A percentile compares a stretch with the other conserved stretches of the same genome.
These are phyloP conservation scores for Inga oerstediana DNA, from an alignment of 306 rosid species.

Conservation along the genomic window DNA sequence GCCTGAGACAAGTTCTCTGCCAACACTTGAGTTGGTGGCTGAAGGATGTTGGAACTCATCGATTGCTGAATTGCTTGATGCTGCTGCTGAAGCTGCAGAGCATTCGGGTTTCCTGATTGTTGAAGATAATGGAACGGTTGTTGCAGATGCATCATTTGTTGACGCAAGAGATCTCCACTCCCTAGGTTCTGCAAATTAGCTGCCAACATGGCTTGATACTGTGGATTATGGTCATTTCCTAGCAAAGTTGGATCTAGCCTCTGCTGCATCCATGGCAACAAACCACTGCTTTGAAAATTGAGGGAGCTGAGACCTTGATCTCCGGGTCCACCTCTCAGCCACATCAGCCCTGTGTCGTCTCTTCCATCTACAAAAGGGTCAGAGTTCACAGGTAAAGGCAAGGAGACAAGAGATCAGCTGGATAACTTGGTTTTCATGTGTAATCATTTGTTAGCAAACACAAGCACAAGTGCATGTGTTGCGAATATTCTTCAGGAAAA, in stretches of 20 bases:
- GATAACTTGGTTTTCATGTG: neutral
- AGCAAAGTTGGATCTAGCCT: conserved; percentile 72
- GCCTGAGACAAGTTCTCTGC: conserved; percentile 70
- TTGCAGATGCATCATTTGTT: conserved; percentile 78
- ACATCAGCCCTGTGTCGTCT: conserved; percentile 80
- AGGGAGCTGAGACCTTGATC: conserved; percentile 72
- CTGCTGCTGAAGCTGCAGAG: conserved; percentile 75
- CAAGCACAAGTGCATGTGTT: neutral
- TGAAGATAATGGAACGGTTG: conserved; percentile 74
- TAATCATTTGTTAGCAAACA: neutral
- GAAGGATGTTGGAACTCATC: conserved; percentile 55
- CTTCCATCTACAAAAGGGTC: conserved; percentile 62
- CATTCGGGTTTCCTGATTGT: conserved; percentile 57
- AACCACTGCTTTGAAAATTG: conserved; percentile 72
- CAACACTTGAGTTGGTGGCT: conserved; percentile 54
- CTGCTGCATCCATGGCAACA: conserved; percentile 93
- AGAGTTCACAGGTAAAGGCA: conserved; percentile 23
- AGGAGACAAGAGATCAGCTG: conserved; percentile 3
- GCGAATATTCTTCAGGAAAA: neutral
- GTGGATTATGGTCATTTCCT: conserved; percentile 76
- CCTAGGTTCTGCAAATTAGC: conserved; percentile 76
- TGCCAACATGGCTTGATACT: conserved; percentile 88
- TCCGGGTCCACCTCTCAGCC: conserved; percentile 76
- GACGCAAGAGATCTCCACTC: conserved; percentile 73
- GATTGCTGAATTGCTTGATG: conserved; percentile 65